phyloP scores from a whole-genome alignment of 192 early-diverging fungal species.

The Entophlyctis luteolus region DNA sequence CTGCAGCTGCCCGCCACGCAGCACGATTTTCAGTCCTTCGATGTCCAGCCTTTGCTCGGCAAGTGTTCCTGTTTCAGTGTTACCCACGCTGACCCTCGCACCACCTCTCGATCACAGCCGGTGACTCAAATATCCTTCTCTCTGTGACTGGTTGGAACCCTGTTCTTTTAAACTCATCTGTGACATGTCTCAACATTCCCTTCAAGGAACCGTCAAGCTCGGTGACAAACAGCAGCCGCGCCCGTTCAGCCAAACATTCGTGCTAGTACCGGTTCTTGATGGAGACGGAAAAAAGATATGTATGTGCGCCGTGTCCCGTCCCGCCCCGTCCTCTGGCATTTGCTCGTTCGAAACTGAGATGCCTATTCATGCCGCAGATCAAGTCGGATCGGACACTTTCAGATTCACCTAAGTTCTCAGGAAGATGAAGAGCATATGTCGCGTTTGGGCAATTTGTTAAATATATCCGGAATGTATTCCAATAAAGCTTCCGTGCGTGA shows the following conservation, averaged over 20 bases:
- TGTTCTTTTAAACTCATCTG: neutral
- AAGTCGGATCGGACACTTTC: conserved; percentile 26
- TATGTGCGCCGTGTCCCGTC: neutral
- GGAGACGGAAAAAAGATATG: conserved; percentile 23
- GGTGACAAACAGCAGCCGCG: conserved; percentile 28
- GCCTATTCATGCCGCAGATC: neutral
- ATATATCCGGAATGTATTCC: too few relatives aligned
- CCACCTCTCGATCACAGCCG: neutral
- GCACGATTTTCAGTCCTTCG: conserved; percentile 34
- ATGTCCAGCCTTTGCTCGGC: conserved; percentile 36
- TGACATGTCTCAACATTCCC: neutral
- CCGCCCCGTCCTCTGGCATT: neutral
- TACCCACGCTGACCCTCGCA: neutral
- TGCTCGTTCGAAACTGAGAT: neutral
- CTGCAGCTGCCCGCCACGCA: conserved; percentile 35
- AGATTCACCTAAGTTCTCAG: conserved; percentile 21
- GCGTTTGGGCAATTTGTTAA: too few relatives aligned
- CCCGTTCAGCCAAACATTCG: conserved; percentile 37
- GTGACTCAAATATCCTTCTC: conserved; percentile 16
- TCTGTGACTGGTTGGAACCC: conserved; percentile 12
- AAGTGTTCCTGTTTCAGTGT: neutral
- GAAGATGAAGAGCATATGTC: too few relatives aligned
- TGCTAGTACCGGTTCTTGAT: conserved; percentile 29
- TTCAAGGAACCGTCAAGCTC: conserved; percentile 31
- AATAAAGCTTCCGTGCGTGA: too few relatives aligned